Conservation (phyloP, 2,329 filamentous ascomycete genomes). For the Botrytis sinoallii region DNA sequence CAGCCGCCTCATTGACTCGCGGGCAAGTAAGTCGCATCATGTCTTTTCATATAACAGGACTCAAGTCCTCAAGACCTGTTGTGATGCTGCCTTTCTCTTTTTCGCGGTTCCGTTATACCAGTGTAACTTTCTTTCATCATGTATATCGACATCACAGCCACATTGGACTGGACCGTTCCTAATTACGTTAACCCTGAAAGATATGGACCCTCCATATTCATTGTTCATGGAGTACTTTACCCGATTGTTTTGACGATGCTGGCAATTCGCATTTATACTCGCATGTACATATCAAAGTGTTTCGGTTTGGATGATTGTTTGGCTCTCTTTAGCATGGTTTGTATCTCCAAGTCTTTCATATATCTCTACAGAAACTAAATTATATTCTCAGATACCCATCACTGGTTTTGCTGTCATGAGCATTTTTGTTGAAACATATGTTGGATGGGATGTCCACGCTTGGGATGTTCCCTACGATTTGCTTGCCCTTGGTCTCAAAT, state of each 20-base stretch:
- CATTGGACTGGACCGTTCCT: neutral
- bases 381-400: neutral
- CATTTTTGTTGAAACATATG: neutral
- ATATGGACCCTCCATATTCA: neutral
- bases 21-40: no score
- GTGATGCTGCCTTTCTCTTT: neutral
- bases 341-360: neutral
- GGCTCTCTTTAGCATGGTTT: neutral
- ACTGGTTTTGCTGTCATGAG: neutral
- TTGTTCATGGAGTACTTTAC: neutral
- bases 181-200: neutral
- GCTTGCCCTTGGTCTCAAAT: neutral
- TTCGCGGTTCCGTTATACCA: neutral
- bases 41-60: neutral
- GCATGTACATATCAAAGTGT: neutral
- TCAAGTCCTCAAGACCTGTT: neutral
- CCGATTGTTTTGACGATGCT: neutral
- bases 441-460: slow-evolving; percentile 2
- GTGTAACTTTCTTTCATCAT: neutral
- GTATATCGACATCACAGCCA: neutral
- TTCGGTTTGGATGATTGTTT: neutral
- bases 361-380: neutral
- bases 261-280: neutral
- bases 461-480: neutral
- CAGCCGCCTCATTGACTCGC: neutral